phyloP scores from a whole-genome alignment of 2,329 filamentous ascomycete species.

The Fusarium chuoi region DNA sequence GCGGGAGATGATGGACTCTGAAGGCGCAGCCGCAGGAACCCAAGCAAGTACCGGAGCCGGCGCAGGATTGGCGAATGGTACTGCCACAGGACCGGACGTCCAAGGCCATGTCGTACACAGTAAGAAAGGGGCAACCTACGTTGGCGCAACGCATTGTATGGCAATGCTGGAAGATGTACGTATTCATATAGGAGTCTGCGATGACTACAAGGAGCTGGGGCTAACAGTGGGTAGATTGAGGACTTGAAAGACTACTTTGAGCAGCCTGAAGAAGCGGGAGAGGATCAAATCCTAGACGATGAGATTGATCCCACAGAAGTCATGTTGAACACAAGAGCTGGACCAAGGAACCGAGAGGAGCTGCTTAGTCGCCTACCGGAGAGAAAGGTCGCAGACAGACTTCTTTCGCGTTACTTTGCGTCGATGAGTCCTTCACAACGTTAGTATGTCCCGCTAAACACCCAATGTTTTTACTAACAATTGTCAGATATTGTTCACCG shows the following conservation, averaged over 20 bases:
- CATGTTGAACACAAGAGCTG: constrained; percentile 54
- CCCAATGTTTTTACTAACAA: constrained; percentile 2
- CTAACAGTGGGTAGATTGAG: constrained; percentile 59
- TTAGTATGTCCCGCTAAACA: constrained; percentile 43
- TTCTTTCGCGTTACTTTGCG: constrained; percentile 64
- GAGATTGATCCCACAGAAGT: constrained; percentile 55
- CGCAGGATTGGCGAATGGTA: constrained; percentile 12
- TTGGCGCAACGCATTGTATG: constrained; percentile 69
- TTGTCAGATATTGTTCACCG: constrained; percentile 62
- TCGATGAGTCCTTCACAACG: constrained; percentile 63
- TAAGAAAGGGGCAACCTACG: constrained; percentile 59
- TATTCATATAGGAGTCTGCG: neutral
- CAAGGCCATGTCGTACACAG: constrained; percentile 58
- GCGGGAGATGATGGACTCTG: constrained; percentile 62
- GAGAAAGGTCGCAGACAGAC: constrained; percentile 57
- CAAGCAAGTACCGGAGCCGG: neutral
- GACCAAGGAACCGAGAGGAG: constrained; percentile 56
- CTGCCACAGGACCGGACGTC: constrained; percentile 35
- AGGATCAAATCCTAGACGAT: constrained; percentile 47
- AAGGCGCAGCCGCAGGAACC: constrained; percentile 31
- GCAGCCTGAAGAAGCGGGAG: constrained; percentile 53
- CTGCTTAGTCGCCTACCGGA: constrained; percentile 61
- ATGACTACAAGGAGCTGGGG: neutral
- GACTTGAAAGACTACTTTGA: constrained; percentile 69
- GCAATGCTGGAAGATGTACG: constrained; percentile 69